These are phyloP conservation scores for Ophiostoma triangulosporum DNA, from an alignment of 2,329 filamentous ascomycete species.

Conservation along the genomic window DNA sequence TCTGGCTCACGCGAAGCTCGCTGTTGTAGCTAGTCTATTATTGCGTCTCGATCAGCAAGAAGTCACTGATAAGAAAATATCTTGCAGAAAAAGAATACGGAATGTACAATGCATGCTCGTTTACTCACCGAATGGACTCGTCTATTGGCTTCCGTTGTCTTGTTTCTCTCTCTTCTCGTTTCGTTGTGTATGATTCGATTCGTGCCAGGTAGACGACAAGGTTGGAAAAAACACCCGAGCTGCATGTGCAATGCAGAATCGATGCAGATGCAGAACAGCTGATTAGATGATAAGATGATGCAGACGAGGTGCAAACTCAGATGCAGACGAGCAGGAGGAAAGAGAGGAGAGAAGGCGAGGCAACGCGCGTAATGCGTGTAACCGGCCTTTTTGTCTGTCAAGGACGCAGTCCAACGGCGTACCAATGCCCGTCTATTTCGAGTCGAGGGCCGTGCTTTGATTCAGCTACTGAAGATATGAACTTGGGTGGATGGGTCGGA, in stretches of 20 bases:
- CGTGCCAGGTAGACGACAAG: too few relatives aligned
- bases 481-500: too few relatives aligned
- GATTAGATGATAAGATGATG: background rate
- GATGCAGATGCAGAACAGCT: background rate
- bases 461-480: background rate
- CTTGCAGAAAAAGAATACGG: too few relatives aligned
- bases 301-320: background rate
- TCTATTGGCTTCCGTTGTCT: too few relatives aligned
- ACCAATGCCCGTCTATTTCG: conserved; percentile 6
- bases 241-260: background rate
- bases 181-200: background rate
- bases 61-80: too few relatives aligned
- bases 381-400: conserved; percentile 4
- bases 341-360: background rate
- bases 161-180: background rate
- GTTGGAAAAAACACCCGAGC: background rate
- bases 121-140: background rate
- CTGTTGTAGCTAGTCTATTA: background rate
- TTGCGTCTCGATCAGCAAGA: too few relatives aligned
- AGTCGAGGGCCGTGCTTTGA: conserved; percentile 4
- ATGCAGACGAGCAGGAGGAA: background rate
- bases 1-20: background rate
- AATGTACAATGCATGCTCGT: too few relatives aligned
- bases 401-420: conserved; percentile 6
- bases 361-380: conserved; percentile 11